These are phyloP conservation scores for Myotisia sp. DNA, from an alignment of 2,329 filamentous ascomycete species.

Conservation along the genomic window DNA sequence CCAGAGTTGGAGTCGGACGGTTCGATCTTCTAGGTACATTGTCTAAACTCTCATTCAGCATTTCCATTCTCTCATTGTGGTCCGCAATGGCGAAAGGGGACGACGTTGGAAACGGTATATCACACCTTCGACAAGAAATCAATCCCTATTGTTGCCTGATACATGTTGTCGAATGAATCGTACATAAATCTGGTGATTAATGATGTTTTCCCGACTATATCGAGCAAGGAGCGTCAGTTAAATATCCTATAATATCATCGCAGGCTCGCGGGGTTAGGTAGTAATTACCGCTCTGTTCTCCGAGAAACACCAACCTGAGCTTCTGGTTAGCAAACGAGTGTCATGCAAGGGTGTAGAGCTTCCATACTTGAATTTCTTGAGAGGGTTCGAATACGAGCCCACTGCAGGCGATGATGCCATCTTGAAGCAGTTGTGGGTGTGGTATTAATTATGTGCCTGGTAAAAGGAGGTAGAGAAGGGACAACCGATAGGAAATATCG, in stretches of 20 bases:
- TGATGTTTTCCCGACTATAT: slow-evolving; percentile 88
- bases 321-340: slow-evolving; percentile 1
- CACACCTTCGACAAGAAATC: slow-evolving; percentile 94
- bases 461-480: slow-evolving; percentile 5
- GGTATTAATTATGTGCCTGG: neutral
- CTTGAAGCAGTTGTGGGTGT: slow-evolving; percentile 22
- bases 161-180: slow-evolving; percentile 99
- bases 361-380: slow-evolving; percentile 98
- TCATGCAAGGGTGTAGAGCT: neutral
- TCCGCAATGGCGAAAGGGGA: too few species aligned
- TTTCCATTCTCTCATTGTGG: too few species aligned
- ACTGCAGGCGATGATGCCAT: slow-evolving; percentile 64
- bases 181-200: slow-evolving; percentile 99
- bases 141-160: slow-evolving; percentile 98
- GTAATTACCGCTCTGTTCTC: slow-evolving; percentile 84
- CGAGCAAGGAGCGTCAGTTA: slow-evolving; percentile 12
- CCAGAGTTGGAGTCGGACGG: slow-evolving; percentile 93
- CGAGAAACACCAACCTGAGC: slow-evolving; percentile 79
- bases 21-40: slow-evolving; percentile 98
- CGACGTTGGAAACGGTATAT: too few species aligned
- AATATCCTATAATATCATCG: neutral
- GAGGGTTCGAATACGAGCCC: slow-evolving; percentile 91
- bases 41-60: slow-evolving; percentile 42
- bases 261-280: slow-evolving; percentile 3
- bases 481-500: too few species aligned